phyloP scores from a whole-genome alignment of 805 yeast genomes.

The Yarrowia osloensis region DNA sequence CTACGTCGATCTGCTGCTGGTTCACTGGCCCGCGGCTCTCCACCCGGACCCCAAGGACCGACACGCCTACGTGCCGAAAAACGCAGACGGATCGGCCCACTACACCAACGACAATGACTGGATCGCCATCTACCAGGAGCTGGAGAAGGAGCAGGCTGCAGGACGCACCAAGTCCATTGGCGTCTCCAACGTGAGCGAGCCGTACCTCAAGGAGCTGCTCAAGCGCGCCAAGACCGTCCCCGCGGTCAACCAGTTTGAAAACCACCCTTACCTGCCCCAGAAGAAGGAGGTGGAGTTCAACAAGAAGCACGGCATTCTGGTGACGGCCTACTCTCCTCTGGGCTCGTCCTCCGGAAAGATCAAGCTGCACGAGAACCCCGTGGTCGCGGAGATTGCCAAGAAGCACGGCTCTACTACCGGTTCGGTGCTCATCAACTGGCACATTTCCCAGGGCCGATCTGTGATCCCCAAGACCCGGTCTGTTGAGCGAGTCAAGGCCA shows the following conservation, averaged over 20 bases:
- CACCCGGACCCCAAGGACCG: conserved; percentile 46
- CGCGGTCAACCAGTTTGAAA: conserved; percentile 70
- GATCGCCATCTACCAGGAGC: conserved; percentile 50
- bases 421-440: conserved; percentile 42
- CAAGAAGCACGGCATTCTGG: conserved; percentile 52
- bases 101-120: conserved; percentile 27
- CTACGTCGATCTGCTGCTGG: conserved; percentile 73
- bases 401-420: conserved; percentile 50
- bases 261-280: conserved; percentile 73
- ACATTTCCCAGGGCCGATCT: conserved; percentile 54
- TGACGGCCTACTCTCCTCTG: conserved; percentile 78
- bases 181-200: conserved; percentile 64
- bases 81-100: conserved; percentile 44
- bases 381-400: conserved; percentile 58
- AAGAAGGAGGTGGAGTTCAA: conserved; percentile 57
- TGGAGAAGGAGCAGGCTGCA: conserved; percentile 47
- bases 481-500: conserved; percentile 55
- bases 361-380: conserved; percentile 48
- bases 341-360: conserved; percentile 11
- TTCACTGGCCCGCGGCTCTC: conserved; percentile 77
- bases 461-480: conserved; percentile 73
- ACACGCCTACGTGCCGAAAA: conserved; percentile 41
- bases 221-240: conserved; percentile 53
- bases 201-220: conserved; percentile 54
- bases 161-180: conserved; percentile 62